These are phyloP conservation scores for Nyssa sinensis DNA, from an alignment of 148 eudicot genomes.

Conservation along the genomic window DNA sequence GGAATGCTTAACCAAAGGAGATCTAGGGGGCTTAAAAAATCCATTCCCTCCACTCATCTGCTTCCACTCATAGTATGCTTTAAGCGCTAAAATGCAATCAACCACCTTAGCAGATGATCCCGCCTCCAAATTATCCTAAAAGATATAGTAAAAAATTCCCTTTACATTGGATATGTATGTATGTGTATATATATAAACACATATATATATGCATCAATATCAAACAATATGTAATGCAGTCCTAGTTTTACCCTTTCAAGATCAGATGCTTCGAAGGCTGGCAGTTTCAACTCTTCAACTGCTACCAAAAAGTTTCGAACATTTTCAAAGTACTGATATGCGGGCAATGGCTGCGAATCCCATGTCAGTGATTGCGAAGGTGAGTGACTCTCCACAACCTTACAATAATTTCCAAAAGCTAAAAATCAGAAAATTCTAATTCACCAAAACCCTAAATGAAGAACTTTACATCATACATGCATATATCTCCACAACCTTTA, in stretches of 20 bases:
- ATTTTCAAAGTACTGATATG: conserved; percentile 97
- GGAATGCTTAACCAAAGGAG: conserved; percentile 57
- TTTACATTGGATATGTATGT: neutral
- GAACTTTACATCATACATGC: neutral
- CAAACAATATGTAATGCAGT: neutral
- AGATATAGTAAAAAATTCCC: neutral
- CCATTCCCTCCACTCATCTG: conserved; percentile 70
- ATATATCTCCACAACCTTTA: conserved; percentile 52
- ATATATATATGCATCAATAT: neutral
- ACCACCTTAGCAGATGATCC: conserved; percentile 75
- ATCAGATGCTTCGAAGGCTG: conserved; percentile 85
- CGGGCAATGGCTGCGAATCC: conserved; percentile 93
- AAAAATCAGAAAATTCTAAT: neutral
- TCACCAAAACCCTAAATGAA: neutral
- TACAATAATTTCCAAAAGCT: neutral
- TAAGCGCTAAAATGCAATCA: conserved; percentile 81
- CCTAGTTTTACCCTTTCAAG: conserved; percentile 59
- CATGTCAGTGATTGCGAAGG: conserved; percentile 42
- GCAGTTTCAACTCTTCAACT: conserved; percentile 62
- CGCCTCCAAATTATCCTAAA: conserved; percentile 64
- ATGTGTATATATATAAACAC: no score
- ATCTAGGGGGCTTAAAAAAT: conserved; percentile 55
- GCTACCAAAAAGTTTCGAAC: conserved; percentile 77
- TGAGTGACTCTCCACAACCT: conserved; percentile 67
- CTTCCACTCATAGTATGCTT: conserved; percentile 81